Percentiles rank a stretch among this genome's conserved stretches.
These are phyloP conservation scores for Wallacemonas sp. DNA, from an alignment of 208 protist species.

Conservation along the genomic window DNA sequence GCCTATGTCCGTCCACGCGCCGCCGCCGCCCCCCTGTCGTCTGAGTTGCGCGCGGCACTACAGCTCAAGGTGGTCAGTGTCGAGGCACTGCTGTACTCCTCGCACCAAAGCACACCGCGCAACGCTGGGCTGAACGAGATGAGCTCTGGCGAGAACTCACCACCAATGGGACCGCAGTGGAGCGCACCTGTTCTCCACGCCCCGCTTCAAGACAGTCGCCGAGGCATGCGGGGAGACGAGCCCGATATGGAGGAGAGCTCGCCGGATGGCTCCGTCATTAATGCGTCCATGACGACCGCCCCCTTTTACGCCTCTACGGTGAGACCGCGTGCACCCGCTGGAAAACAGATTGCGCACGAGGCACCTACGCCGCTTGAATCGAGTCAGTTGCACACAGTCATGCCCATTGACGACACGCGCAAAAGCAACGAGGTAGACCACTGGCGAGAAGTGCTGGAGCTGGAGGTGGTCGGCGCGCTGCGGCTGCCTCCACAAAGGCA, in stretches of 20 bases:
- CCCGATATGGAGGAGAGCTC: not conserved
- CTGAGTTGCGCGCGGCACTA: slow-evolving; percentile 24
- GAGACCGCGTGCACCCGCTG: too few species aligned
- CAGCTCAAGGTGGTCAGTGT: slow-evolving; percentile 25
- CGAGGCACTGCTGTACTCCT: slow-evolving; percentile 30
- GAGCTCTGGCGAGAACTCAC: not conserved
- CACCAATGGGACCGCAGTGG: too few species aligned
- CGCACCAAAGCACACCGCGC: slow-evolving; percentile 21
- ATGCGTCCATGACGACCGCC: slow-evolving; percentile 1
- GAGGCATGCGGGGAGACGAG: too few species aligned
- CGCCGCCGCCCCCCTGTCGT: slow-evolving; percentile 25
- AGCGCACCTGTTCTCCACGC: too few species aligned
- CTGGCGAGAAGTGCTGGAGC: slow-evolving; percentile 3
- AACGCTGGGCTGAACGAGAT: not conserved
- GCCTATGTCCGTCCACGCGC: slow-evolving; percentile 22
- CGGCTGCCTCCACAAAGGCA: not conserved
- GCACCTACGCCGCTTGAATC: not conserved
- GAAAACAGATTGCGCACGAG: not conserved
- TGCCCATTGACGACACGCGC: too few species aligned
- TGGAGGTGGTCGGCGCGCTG: slow-evolving; percentile 5
- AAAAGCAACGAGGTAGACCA: not conserved
- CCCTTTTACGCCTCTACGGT: not conserved
- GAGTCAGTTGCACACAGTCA: not conserved
- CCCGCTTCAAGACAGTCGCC: too few species aligned
- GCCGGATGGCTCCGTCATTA: not conserved